These are phyloP conservation scores for Paraphaeosphaeria minitans DNA, from an alignment of 2,329 filamentous ascomycete species.

Conservation along the genomic window DNA sequence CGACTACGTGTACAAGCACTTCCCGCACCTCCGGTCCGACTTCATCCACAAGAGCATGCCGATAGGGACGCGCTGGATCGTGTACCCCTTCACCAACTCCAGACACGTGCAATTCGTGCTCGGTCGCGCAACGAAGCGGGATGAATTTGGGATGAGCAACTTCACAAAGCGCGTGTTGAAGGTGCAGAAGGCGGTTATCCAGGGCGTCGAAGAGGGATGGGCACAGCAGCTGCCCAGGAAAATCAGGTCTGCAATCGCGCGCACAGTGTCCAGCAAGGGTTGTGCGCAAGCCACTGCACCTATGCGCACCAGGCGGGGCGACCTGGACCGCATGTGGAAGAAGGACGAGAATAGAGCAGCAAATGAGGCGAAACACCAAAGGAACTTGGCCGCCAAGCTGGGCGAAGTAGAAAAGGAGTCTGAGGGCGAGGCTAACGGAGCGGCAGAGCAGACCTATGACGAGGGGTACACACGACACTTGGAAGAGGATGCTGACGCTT, in stretches of 20 bases:
- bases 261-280: neutral
- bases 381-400: too few species aligned
- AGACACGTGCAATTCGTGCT: slow-evolving; percentile 33
- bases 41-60: slow-evolving; percentile 40
- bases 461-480: too few species aligned
- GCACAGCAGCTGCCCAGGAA: slow-evolving; percentile 19
- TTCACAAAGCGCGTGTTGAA: slow-evolving; percentile 19
- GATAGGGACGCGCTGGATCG: slow-evolving; percentile 19
- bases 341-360: neutral
- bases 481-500: too few species aligned
- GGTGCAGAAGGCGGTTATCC: slow-evolving; percentile 21
- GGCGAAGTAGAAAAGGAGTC: too few species aligned
- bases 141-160: neutral
- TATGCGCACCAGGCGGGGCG: too few species aligned
- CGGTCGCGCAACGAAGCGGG: neutral
- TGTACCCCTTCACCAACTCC: slow-evolving; percentile 32
- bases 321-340: neutral
- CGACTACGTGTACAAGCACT: slow-evolving; percentile 32
- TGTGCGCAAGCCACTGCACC: neutral
- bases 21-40: slow-evolving; percentile 39
- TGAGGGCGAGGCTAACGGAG: too few species aligned
- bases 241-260: slow-evolving; percentile 12
- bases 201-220: slow-evolving; percentile 14
- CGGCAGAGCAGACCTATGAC: too few species aligned
- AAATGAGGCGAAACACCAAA: neutral